Conservation (phyloP, 768 basidiomycete genomes). For the Phanerochaete sordida region DNA sequence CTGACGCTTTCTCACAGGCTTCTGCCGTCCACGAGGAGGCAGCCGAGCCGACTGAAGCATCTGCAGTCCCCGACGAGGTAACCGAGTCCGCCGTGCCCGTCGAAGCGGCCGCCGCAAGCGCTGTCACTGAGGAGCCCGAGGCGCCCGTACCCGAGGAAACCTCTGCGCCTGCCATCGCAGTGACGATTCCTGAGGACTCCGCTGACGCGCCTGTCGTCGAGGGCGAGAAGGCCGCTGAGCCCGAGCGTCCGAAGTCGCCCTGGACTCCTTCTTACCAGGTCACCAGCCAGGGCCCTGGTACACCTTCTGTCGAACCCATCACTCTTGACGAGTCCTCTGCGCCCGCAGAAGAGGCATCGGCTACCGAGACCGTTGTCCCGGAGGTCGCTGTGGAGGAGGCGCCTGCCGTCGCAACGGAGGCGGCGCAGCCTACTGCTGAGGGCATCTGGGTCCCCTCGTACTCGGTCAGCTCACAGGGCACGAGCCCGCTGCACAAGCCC, state of each 20-base stretch:
- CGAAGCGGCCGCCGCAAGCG: neutral
- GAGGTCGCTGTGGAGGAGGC: conserved; percentile 5
- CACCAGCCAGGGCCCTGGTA: conserved; percentile 37
- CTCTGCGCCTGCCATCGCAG: neutral
- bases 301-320: neutral
- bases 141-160: neutral
- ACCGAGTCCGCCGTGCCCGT: neutral
- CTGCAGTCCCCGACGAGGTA: neutral
- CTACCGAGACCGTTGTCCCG: neutral
- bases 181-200: neutral
- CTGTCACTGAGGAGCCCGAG: neutral
- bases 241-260: conserved; percentile 46
- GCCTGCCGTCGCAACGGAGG: neutral
- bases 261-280: conserved; percentile 55
- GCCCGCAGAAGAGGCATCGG: neutral
- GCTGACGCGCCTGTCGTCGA: neutral
- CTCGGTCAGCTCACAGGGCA: conserved; percentile 42
- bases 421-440: conserved; percentile 21
- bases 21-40: neutral
- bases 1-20: neutral
- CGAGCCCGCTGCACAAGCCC: conserved; percentile 14
- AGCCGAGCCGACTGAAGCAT: neutral
- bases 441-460: conserved; percentile 46
- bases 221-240: neutral
- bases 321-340: neutral